Percentiles rank a stretch among this genome's conserved stretches.
Conservation (phyloP, 345 rosid species). For the Euclidium syriacum region DNA sequence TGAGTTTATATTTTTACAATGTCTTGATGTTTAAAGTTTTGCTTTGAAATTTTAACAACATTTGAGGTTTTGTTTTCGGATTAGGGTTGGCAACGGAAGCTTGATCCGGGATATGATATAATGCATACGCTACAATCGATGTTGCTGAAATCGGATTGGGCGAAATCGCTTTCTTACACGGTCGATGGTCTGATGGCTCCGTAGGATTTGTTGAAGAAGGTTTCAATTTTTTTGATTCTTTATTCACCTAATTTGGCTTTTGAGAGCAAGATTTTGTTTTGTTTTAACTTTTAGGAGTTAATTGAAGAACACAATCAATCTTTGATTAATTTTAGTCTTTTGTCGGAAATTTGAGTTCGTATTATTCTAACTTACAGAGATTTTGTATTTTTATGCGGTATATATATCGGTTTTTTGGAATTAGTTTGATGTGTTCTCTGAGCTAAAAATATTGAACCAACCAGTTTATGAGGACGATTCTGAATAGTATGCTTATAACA, state of each 20-base stretch:
- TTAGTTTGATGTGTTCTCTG: no score
- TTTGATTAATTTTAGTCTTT: no score
- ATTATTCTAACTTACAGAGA: no score
- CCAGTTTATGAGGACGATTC: no score
- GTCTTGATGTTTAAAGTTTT: not conserved
- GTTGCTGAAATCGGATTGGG: conserved; percentile 87
- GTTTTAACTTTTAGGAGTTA: conserved; percentile 5
- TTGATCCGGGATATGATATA: conserved; percentile 82
- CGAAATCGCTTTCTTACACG: conserved; percentile 85
- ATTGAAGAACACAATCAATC: conserved; percentile 21
- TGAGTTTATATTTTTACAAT: conserved; percentile 20
- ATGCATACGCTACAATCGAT: conserved; percentile 77
- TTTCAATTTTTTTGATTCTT: conserved; percentile 15
- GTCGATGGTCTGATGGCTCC: conserved; percentile 98
- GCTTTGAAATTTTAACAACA: conserved; percentile 1
- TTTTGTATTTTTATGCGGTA: not conserved
- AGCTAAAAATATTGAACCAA: no score
- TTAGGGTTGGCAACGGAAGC: conserved; percentile 98
- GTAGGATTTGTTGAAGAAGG: conserved; percentile 32
- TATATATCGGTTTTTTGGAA: no score
- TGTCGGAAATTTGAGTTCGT: no score
- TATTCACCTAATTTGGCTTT: conserved; percentile 38
- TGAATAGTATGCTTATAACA: no score
- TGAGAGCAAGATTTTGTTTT: conserved; percentile 16
- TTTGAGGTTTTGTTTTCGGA: not conserved